A percentile compares a stretch with the other conserved stretches of the same genome.
Evolutionary conservation across 257 asterid genomes (phyloP).

Genomic region (Rauvolfia tetraphylla): DNA sequence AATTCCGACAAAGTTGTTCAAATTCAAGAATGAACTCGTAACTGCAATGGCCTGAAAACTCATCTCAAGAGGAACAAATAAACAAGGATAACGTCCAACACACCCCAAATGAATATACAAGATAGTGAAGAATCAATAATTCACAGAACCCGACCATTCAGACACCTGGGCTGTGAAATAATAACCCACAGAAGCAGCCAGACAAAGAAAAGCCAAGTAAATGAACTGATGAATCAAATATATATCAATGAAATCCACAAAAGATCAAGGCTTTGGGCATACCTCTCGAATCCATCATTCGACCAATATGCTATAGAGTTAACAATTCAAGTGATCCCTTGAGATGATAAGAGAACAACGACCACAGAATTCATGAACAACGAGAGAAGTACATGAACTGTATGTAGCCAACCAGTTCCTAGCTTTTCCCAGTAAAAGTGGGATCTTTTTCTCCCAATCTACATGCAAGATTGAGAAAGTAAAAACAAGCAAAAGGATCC

Average conservation of each 20-base stretch:
- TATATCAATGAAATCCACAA: slow-evolving; percentile 1
- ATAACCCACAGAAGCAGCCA: slow-evolving; percentile 12
- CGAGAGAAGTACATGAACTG: slow-evolving; percentile 4
- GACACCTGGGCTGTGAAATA: slow-evolving; percentile 20
- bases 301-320: slow-evolving; percentile 17
- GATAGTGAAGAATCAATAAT: slow-evolving; percentile 17
- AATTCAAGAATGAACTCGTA: slow-evolving; percentile 12
- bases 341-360: slow-evolving; percentile 42
- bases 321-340: slow-evolving; percentile 47
- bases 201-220: slow-evolving; percentile 13
- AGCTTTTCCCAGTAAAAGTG: slow-evolving; percentile 30
- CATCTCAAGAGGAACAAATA: slow-evolving; percentile 25
- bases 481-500: slow-evolving; percentile 21
- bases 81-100: slow-evolving; percentile 22
- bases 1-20: slow-evolving; percentile 4
- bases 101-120: slow-evolving; percentile 20
- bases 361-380: slow-evolving; percentile 31
- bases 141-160: slow-evolving; percentile 26
- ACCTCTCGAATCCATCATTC: slow-evolving; percentile 47
- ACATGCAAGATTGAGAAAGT: slow-evolving; percentile 29
- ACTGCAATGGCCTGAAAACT: slow-evolving; percentile 20
- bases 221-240: slow-evolving; percentile 19
- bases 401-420: slow-evolving; percentile 14
- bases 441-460: slow-evolving; percentile 27
- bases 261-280: slow-evolving; percentile 23